Evolutionary conservation across 2,329 filamentous ascomycete genomes (phyloP).

Genomic region (Talaromyces piceae): DNA sequence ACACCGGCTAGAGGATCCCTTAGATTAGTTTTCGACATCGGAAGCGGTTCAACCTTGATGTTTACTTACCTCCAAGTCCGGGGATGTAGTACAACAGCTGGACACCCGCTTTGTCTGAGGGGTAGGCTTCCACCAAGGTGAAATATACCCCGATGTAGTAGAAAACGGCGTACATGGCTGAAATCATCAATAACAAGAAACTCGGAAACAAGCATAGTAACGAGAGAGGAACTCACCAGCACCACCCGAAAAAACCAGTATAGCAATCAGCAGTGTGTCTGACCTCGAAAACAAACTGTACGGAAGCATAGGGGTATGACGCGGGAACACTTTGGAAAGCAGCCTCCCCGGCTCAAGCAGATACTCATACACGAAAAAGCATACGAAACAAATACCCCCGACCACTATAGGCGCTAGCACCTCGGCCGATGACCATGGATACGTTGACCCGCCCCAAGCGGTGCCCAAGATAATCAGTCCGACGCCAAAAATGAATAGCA

Average conservation of each 20-base stretch:
- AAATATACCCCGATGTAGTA: conserved; percentile 67
- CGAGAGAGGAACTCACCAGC: conserved; percentile 36
- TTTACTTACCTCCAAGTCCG: conserved; percentile 48
- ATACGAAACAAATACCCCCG: conserved; percentile 35
- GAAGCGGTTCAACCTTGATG: background rate
- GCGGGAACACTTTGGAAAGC: conserved; percentile 44
- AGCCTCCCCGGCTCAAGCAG: conserved; percentile 45
- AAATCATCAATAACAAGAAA: conserved; percentile 48
- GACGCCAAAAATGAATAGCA: conserved; percentile 50
- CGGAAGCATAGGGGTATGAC: conserved; percentile 57
- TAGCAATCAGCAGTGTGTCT: conserved; percentile 56
- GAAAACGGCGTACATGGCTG: conserved; percentile 47
- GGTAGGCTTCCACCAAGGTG: conserved; percentile 51
- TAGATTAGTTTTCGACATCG: background rate
- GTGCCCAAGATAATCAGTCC: conserved; percentile 49
- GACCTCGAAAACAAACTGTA: conserved; percentile 50
- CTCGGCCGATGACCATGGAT: conserved; percentile 44
- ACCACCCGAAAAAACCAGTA: conserved; percentile 54
- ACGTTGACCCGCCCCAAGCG: conserved; percentile 50
- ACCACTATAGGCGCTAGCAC: conserved; percentile 45
- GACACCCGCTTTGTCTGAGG: conserved; percentile 44
- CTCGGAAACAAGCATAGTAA: conserved; percentile 55
- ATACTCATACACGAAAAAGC: conserved; percentile 48
- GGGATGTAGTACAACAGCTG: conserved; percentile 59
- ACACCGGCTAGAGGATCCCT: conserved; percentile 40